Evolutionary conservation across 202 grass and related monocot genomes (phyloP), one percentile per base, ranked within the genome.

Genomic region (Schoenoplectus triqueter): DNA sequence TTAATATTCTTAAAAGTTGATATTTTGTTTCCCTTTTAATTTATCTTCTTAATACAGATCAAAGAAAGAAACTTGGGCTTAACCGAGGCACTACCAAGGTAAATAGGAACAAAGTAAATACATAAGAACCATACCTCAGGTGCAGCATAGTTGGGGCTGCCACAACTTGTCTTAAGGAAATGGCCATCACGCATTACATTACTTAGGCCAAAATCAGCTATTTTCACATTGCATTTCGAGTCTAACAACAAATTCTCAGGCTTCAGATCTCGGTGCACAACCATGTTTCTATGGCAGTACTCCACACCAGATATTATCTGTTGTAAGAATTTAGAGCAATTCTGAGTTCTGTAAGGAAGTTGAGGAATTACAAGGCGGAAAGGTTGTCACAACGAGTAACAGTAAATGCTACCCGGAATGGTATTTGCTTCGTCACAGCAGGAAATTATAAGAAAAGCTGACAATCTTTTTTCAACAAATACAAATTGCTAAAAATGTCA

Each of bases 221-320:
- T 97, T 85, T 97, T 97, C 31, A 97, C 85, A 85, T 97, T 94
- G 9, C 90, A 92, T 62, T 97, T 97, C 3, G 92, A 93, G 89
- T 94, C 95, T 84, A 97, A 81, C 15, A 97, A 78, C 68, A 97
- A 87, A 70, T 97, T 97, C 87, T 94, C 95, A 64, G 95, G 95
- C 72, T 97, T 97, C 78, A 97, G 75, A 86, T 97, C 95, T 66
- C 95, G 88, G 74, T 97, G 95, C 61, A 92, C 95, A 17, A 95
- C 95, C 95, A 94, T 97, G 76, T 97, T 97, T 90, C 95, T 91
- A 69, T 97, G 95, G 80, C 95, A 97, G 73, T 97, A 97, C 62
- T 97, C 92, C 91, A 97, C 95, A 86, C 91, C 95, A 51, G 92
- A 97, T 85, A 97, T 97, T 77, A 97, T 97, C 95, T 97, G 86